Percentiles rank a stretch among this genome's conserved stretches.
Evolutionary conservation across 345 rosid genomes (phyloP).

Genomic region (Melastoma malabathricum): DNA sequence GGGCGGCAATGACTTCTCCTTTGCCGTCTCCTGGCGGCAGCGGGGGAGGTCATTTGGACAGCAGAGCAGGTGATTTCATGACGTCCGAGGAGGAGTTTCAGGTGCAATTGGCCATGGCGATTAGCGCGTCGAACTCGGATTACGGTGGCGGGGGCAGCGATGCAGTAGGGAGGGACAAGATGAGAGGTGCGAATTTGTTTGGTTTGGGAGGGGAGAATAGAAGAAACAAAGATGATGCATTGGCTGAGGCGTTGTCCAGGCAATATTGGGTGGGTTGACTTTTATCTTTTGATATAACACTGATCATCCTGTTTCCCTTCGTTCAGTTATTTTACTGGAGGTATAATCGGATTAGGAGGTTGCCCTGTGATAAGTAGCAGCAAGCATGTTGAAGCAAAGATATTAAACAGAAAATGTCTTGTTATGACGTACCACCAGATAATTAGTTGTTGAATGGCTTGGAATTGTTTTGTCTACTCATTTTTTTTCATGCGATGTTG

Average conservation of each 20-base stretch:
- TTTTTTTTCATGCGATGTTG: too few species aligned
- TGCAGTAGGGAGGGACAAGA: slow-evolving; percentile 63
- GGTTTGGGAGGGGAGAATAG: slow-evolving; percentile 55
- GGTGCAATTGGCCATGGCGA: slow-evolving; percentile 89
- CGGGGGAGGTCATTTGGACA: slow-evolving; percentile 9
- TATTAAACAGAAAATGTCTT: too few species aligned
- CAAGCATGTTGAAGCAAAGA: too few species aligned
- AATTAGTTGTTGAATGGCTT: too few species aligned
- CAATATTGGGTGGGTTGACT: slow-evolving; percentile 78
- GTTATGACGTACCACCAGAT: too few species aligned
- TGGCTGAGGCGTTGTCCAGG: slow-evolving; percentile 66
- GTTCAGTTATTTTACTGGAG: too few species aligned
- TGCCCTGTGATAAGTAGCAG: too few species aligned
- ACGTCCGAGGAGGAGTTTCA: slow-evolving; percentile 92
- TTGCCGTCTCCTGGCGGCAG: slow-evolving; percentile 1
- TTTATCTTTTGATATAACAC: neutral
- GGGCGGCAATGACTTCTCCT: slow-evolving; percentile 21
- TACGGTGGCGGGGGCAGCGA: slow-evolving; percentile 30
- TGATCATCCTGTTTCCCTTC: neutral
- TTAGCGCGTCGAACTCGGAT: slow-evolving; percentile 83
- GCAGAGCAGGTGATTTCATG: slow-evolving; percentile 40
- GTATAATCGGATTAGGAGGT: too few species aligned
- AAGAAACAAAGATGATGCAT: slow-evolving; percentile 45
- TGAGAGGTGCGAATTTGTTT: slow-evolving; percentile 66
- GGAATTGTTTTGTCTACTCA: too few species aligned